Conservation (phyloP, 306 rosid genomes). For the Vigna reflexopilosa region DNA sequence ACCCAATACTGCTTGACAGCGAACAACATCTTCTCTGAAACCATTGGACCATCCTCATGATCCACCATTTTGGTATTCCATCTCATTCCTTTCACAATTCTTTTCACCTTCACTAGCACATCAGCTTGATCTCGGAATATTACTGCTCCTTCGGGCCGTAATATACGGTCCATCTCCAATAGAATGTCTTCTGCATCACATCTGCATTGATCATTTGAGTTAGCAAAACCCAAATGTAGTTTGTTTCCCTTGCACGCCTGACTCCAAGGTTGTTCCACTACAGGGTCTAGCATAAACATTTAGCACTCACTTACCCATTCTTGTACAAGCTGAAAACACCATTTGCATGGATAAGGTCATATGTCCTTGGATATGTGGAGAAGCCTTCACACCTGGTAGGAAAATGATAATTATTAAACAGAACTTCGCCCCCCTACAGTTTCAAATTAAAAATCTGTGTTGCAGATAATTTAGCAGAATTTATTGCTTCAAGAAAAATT, state of each 20-base stretch:
- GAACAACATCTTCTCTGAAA: constrained; percentile 68
- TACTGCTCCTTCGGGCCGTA: constrained; percentile 85
- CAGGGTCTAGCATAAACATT: constrained; percentile 8
- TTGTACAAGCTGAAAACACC: constrained; percentile 80
- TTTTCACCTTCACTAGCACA: constrained; percentile 62
- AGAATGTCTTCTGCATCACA: constrained; percentile 71
- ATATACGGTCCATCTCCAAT: constrained; percentile 83
- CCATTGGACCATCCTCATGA: constrained; percentile 85
- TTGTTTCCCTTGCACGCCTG: constrained; percentile 10
- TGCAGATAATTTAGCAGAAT: not conserved
- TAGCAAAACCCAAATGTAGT: constrained; percentile 4
- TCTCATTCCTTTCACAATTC: constrained; percentile 73
- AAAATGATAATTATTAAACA: constrained; percentile 13
- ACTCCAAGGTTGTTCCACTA: constrained; percentile 26
- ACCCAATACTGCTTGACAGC: constrained; percentile 89
- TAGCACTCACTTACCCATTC: constrained; percentile 55
- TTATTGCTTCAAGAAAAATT: constrained; percentile 2
- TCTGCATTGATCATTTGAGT: constrained; percentile 56
- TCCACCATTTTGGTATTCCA: constrained; percentile 79
- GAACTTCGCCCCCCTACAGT: not conserved
- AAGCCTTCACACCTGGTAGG: constrained; percentile 81
- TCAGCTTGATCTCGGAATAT: constrained; percentile 73
- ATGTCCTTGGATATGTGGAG: constrained; percentile 94
- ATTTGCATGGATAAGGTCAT: constrained; percentile 85
- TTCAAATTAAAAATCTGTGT: not conserved